Base-by-base conservation (phyloP, 2,329 filamentous ascomycete species). In the Ophiostoma sp. region DNA sequence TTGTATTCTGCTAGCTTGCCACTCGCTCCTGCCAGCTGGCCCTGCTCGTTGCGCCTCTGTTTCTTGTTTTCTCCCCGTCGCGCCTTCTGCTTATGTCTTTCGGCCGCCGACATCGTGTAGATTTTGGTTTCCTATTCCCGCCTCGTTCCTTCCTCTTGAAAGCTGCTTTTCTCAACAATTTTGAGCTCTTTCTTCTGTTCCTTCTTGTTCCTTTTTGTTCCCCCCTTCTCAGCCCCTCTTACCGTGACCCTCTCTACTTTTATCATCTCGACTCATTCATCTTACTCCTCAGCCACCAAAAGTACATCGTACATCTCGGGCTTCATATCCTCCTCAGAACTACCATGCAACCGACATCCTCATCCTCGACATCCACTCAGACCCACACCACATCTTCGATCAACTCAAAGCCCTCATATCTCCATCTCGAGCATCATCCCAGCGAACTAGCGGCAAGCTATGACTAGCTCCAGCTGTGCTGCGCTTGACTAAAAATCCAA, bases 311-410 rank as follows among this genome's bases (percentile, higher is more conserved):
- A 39, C 36, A 39, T 2, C 17, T 20, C 17, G 17, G 17, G 44
- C 44, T 48, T 48, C 44, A 48, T 48, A 7, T 7, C 5, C 44
- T 48, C 20, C 44, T 13, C 3, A 31, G 27, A 31, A 39, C 36
- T 3, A 4, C 36, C n/a, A n/a, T 39, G 5, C 39, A 41, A 8
- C 27, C 57, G 27, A 62, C 57, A 62, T 62, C 57, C n/a, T n/a
- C 52, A 17, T 23, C 23, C 7, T n/a, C 54, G 7, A 67, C 41
- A 67, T 35, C 66, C 31, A 57, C 67, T 35, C 54, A n/a, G 69
- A 71, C 70, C 69, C 69, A 72, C 71, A 39, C 68, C 36, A 48
- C 71, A 67, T 70, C 71, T 72, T 39, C 68, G 64, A 70, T 72
- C 68, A 66, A 62, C 64, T 27, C 52, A 52, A 52, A 60, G 65